phyloP scores from a whole-genome alignment of 495 filamentous ascomycete species.

The Astrocystis sublimbata region DNA sequence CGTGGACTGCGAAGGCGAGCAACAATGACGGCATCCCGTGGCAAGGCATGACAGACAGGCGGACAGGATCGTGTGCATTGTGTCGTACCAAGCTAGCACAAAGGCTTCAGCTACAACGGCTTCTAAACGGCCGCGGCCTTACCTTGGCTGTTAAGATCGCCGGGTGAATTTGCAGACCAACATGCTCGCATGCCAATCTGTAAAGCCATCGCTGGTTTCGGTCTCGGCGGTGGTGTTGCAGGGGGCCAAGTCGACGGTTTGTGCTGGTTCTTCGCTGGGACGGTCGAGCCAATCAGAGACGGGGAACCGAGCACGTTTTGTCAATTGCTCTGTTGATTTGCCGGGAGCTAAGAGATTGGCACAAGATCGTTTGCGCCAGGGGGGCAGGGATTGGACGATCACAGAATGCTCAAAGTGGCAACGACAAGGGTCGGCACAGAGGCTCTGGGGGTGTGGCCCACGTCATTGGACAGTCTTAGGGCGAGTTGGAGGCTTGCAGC shows the following conservation, averaged over 20 bases:
- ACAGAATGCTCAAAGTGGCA: constrained; percentile 15
- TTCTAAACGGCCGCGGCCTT: background rate
- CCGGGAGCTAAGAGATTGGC: constrained; percentile 1
- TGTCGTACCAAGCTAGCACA: no score
- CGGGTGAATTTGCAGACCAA: background rate
- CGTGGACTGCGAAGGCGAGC: background rate
- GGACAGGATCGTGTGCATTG: no score
- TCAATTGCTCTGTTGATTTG: constrained; percentile 10
- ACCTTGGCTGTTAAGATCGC: background rate
- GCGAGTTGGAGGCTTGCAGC: constrained; percentile 1
- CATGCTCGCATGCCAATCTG: background rate
- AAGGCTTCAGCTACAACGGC: no score
- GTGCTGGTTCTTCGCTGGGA: background rate
- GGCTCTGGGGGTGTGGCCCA: background rate
- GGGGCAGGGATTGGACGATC: background rate
- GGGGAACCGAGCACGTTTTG: constrained; percentile 11
- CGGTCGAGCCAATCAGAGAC: constrained; percentile 5
- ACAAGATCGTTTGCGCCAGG: constrained; percentile 2
- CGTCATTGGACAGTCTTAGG: background rate
- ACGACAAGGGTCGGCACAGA: background rate
- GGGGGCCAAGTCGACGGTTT: background rate
- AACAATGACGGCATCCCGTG: background rate
- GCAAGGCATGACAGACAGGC: background rate
- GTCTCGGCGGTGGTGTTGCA: no score
- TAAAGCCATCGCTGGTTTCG: background rate